Percentiles rank a stretch among this genome's conserved stretches.
Evolutionary conservation across 2,329 filamentous ascomycete species (phyloP).

Genomic region (Alternaria triticina): DNA sequence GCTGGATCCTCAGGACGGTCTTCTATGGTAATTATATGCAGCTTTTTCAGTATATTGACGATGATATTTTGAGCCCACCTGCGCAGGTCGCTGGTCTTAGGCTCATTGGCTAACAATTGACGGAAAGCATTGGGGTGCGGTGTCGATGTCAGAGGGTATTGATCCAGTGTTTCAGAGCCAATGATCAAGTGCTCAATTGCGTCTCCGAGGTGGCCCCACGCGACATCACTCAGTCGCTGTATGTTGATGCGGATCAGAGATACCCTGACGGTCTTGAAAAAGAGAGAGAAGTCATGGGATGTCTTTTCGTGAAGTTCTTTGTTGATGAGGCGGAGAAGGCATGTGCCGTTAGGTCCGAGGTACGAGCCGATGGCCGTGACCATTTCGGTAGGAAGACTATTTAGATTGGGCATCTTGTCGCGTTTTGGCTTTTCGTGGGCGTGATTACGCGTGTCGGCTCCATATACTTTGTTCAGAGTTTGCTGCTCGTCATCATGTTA

Average conservation of each 20-base stretch:
- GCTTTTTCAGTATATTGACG: not conserved
- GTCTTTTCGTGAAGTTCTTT: not conserved
- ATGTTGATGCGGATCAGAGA: not conserved
- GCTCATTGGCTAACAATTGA: no score
- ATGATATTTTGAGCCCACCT: not conserved
- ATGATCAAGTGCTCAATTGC: not conserved
- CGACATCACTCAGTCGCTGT: not conserved
- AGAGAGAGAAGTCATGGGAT: accelerated
- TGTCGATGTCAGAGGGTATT: no score
- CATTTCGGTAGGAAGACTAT: not conserved
- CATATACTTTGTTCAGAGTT: not conserved
- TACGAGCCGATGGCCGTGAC: not conserved
- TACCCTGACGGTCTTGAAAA: not conserved
- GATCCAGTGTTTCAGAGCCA: not conserved
- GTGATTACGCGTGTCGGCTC: no score
- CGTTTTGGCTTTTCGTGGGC: no score
- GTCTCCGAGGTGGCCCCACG: not conserved
- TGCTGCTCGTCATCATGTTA: not conserved
- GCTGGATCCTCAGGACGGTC: not conserved
- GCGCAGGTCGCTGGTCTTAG: not conserved
- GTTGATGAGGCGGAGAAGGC: not conserved
- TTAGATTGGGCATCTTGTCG: not conserved
- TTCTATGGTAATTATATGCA: not conserved
- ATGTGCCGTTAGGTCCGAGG: no score
- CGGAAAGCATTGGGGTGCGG: no score